Evolutionary conservation across 345 rosid species (phyloP).

Genomic region (Erucastrum elatum): DNA sequence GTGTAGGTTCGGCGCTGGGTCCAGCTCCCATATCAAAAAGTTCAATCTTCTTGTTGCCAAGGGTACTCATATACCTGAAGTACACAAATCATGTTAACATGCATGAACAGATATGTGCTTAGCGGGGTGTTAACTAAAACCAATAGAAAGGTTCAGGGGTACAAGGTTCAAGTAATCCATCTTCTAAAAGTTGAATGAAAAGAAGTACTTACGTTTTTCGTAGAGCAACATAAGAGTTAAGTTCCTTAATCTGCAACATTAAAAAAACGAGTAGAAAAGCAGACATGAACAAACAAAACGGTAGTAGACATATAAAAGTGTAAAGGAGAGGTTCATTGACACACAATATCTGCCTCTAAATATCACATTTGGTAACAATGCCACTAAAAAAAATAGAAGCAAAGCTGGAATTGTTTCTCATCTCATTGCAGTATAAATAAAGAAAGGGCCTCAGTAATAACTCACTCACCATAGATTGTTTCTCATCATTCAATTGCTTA

Average conservation of each 20-base stretch:
- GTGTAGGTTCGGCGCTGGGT: conserved; percentile 72
- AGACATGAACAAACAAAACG: conserved; percentile 11
- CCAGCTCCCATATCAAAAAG: conserved; percentile 95
- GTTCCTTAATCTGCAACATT: conserved; percentile 81
- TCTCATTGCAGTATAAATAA: too few species aligned
- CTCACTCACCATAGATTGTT: conserved; percentile 84
- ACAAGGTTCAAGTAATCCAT: not conserved
- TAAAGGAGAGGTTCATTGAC: not conserved
- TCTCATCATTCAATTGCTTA: conserved; percentile 90
- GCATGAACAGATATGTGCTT: not conserved
- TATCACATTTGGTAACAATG: not conserved
- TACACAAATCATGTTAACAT: conserved; percentile 23
- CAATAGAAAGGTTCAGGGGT: not conserved
- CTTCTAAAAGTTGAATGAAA: not conserved
- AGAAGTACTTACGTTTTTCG: conserved; percentile 79
- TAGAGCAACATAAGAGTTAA: conserved; percentile 85
- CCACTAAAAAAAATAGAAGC: conserved; percentile 1
- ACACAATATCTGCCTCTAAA: not conserved
- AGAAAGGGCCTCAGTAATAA: too few species aligned
- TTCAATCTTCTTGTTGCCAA: conserved; percentile 89
- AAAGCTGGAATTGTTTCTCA: too few species aligned
- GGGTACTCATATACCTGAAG: conserved; percentile 78
- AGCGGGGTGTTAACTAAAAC: not conserved
- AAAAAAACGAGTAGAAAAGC: not conserved
- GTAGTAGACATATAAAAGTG: not conserved